These are phyloP conservation scores for Suhomyces kilbournensis DNA, from an alignment of 805 yeast species.

Conservation along the genomic window DNA sequence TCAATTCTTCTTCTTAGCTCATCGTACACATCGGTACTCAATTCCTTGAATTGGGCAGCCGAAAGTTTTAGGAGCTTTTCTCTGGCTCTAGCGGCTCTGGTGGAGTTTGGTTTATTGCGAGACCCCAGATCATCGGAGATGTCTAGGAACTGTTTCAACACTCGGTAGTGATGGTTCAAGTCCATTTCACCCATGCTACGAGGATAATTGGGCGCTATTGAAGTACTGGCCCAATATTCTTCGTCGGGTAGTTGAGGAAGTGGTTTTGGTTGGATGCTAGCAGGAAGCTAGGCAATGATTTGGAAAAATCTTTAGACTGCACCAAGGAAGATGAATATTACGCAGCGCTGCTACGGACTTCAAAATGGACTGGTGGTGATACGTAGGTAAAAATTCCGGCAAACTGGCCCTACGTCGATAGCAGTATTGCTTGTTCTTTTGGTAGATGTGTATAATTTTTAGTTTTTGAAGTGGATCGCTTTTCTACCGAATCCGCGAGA, in stretches of 20 bases:
- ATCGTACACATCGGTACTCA: slow-evolving; percentile 92
- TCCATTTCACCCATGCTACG: slow-evolving; percentile 17
- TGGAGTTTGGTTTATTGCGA: slow-evolving; percentile 40
- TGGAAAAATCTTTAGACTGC: neutral
- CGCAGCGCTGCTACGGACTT: neutral
- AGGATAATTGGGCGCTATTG: neutral
- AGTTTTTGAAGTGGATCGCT: neutral
- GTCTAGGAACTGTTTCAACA: slow-evolving; percentile 49
- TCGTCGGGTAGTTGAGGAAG: neutral
- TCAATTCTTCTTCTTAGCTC: slow-evolving; percentile 78
- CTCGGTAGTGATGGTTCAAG: slow-evolving; percentile 46
- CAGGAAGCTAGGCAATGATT: neutral
- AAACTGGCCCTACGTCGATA: neutral
- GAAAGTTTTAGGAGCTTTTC: slow-evolving; percentile 81
- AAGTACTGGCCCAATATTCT: neutral
- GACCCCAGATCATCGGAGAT: slow-evolving; percentile 45
- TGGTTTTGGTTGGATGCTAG: neutral
- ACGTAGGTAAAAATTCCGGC: neutral
- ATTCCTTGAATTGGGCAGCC: slow-evolving; percentile 77
- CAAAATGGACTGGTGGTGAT: neutral
- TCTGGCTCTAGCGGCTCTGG: slow-evolving; percentile 79
- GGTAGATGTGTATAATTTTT: neutral
- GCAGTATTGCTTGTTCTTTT: neutral
- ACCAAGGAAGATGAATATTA: neutral
- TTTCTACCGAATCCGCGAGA: slow-evolving; percentile 1